phyloP scores from a whole-genome alignment of 768 basidiomycete species.

The Cubamyces sp. region DNA sequence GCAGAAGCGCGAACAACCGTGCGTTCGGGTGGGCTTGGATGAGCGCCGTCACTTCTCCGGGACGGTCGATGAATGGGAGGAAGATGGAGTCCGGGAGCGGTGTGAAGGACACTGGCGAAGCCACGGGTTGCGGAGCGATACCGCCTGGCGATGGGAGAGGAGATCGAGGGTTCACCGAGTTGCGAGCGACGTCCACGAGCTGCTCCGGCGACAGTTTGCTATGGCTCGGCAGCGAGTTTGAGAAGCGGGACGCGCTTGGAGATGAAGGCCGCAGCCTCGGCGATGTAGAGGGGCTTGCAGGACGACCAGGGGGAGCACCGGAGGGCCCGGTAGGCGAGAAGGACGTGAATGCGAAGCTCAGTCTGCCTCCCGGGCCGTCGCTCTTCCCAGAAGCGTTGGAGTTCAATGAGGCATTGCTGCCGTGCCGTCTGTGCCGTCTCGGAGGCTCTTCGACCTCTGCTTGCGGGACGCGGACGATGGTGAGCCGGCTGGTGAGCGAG shows the following conservation, averaged over 20 bases:
- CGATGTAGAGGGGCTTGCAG: slow-evolving; percentile 38
- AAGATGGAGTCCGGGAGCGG: slow-evolving; percentile 76
- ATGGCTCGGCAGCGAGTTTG: slow-evolving; percentile 36
- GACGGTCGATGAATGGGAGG: slow-evolving; percentile 86
- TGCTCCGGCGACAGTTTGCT: slow-evolving; percentile 72
- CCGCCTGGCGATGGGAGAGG: slow-evolving; percentile 33
- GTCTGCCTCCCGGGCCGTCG: slow-evolving; percentile 38
- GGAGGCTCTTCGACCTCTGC: slow-evolving; percentile 41
- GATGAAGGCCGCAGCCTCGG: slow-evolving; percentile 43
- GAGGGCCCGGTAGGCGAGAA: slow-evolving; percentile 46
- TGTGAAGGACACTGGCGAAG: slow-evolving; percentile 64
- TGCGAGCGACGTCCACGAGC: slow-evolving; percentile 71
- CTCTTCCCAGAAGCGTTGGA: slow-evolving; percentile 34
- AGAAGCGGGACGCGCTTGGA: slow-evolving; percentile 49
- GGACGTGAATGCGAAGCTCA: slow-evolving; percentile 70
- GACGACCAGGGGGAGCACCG: slow-evolving; percentile 19
- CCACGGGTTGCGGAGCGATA: slow-evolving; percentile 34
- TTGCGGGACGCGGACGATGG: slow-evolving; percentile 69
- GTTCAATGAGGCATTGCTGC: slow-evolving; percentile 35
- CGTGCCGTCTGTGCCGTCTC: slow-evolving; percentile 37
- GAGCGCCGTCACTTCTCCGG: slow-evolving; percentile 72
- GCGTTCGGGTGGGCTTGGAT: slow-evolving; percentile 67
- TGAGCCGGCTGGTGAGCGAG: slow-evolving; percentile 64
- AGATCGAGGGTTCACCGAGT: slow-evolving; percentile 52
- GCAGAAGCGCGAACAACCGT: slow-evolving; percentile 72